Base-by-base conservation (phyloP, 257 asterid species). In the Plectranthus barbatus region DNA sequence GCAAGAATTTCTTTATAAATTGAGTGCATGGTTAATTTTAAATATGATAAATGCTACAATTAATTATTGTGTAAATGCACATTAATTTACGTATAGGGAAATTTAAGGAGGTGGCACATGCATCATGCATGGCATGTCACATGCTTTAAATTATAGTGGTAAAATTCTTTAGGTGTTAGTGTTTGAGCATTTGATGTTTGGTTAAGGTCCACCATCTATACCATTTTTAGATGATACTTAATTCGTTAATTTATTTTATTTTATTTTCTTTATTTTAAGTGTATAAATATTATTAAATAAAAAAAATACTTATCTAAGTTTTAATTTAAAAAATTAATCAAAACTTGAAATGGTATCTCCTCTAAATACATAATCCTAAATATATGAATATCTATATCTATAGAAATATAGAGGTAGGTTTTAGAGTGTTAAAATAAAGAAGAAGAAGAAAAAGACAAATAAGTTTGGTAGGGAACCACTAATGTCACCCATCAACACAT, bases 101-200 rank as follows among this genome's bases (percentile, higher is more conserved):
- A 70, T 26, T 26, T 26, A 74, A 72, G 74, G 62, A 53, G 12
- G 1, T 56, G 62, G 68, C 79, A 78, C 80, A 74, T 78, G 83
- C 80, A 74, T 53, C 75, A 80, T 54, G 62, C 20, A 52, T 37
- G 68, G 72, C 14, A 64, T 65, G 73, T 44, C 33, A 66, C 83
- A 74, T 78, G 83, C 71, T 33, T 68, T 77, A 69, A 64, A 72
- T 59, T 67, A 56, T 48, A 69, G 50, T 56, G 17, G 9, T 7
- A 36, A 60, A 17, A 37, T 6, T 19, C 62, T 55, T 49, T 36
- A 5, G 9, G 51, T 36, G 9, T 62, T 48, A 45, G 56, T 36
- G 47, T 41, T 62, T 17, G 29, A 62, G 7, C 12, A 48, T 8
- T 56, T 63, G 18, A 70, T 70, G 80, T 55, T 37, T 33, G 46